Base-by-base conservation (phyloP, 768 basidiomycete species). In the Tulasnella sp. region DNA sequence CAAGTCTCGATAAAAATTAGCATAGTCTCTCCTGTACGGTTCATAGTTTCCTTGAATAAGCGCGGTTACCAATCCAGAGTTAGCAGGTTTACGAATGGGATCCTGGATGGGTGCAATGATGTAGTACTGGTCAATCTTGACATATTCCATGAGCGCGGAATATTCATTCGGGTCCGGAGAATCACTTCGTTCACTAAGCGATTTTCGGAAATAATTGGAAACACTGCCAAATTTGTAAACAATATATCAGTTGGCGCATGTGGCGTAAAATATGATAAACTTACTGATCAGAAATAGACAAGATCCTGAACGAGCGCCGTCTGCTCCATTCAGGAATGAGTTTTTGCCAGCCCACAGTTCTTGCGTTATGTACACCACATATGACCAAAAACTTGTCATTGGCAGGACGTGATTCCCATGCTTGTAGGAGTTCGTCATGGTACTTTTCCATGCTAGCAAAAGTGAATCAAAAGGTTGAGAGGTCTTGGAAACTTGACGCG, bases 231-330 rank as follows among this genome's bases (percentile, higher is more conserved):
- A 27, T 19, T 25, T 4, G 5, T 39, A 2, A 24, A 8, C 24
- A 19, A 41, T 50, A 15, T n/a, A n/a, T n/a, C n/a, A n/a, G n/a
- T n/a, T n/a, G 22, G 19, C 8, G 9, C 42, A 24, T 25, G 12
- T 10, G 16, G 19, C 12, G 4, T 16, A 25, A 10, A 24, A 45
- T 15, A 13, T 35, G 19, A 39, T 2, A 7, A 4, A 50, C 48
- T 5, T 20, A 50, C 48, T 50, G 49, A 3, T 51, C 27, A 7
- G 49, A 41, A 3, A 51, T 43, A 13, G 49, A 24, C 8, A 51
- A 2, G 27, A 51, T 8, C 7, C 49, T 39, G 27, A 51, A 12
- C 0, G 49, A 4, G 8, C 29, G 29, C 5, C 49, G 24, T 19
- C 25, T n/a, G 10, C 28, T 25, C 49, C 49, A 51, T 22, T 51